Conservation (phyloP, 2,329 filamentous ascomycete species). For the Verticillium nubilum region DNA sequence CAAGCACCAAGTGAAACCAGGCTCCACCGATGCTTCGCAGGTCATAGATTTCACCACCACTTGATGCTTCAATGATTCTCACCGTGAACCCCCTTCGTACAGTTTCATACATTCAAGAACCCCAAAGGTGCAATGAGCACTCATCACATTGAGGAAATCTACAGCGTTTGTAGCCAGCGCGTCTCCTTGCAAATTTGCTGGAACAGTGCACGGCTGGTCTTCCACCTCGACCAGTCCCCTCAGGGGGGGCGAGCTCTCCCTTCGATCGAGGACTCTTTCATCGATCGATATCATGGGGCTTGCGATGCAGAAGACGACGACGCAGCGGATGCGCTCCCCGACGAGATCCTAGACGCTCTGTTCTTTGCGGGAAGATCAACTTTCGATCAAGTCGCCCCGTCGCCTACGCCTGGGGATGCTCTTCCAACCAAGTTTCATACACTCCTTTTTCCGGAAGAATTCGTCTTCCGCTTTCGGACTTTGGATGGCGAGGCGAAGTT, state of each 20-base stretch:
- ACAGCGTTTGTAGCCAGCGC: too few species aligned
- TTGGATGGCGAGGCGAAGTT: conserved; percentile 4
- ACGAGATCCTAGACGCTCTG: conserved; percentile 8
- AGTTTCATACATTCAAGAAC: too few species aligned
- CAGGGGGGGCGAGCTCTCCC: background rate
- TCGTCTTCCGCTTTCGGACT: conserved; percentile 7
- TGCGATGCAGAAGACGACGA: conserved; percentile 6
- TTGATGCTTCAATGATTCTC: too few species aligned
- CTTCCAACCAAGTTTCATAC: conserved; percentile 8
- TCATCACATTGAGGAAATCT: too few species aligned
- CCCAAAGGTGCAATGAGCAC: too few species aligned
- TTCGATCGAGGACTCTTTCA: conserved; percentile 10
- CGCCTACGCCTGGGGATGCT: background rate
- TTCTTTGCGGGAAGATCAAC: conserved; percentile 7
- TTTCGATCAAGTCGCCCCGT: conserved; percentile 11
- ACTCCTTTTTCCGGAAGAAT: conserved; percentile 12
- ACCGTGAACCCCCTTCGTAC: too few species aligned
- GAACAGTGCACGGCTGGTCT: conserved; percentile 10
- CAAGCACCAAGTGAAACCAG: too few species aligned
- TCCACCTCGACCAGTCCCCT: conserved; percentile 9
- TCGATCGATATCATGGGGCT: conserved; percentile 12
- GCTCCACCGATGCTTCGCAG: too few species aligned
- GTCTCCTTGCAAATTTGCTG: conserved; percentile 11
- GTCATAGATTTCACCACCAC: too few species aligned
- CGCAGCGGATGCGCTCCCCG: conserved; percentile 7